Conservation (phyloP, 345 rosid genomes). For the Mallotus nudiflorus region DNA sequence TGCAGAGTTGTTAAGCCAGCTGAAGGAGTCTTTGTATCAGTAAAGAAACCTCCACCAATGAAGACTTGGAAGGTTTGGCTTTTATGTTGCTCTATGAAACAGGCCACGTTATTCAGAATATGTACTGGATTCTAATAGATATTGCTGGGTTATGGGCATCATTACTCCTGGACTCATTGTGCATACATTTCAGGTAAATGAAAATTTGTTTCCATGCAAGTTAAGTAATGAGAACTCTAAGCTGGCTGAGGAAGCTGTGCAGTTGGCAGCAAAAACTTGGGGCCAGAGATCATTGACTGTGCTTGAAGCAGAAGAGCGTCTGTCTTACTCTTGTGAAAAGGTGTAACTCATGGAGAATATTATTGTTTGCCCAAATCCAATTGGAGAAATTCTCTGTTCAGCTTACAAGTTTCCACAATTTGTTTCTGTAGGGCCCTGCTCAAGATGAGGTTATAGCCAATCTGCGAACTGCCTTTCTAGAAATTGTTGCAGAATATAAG, state of each 20-base stretch:
- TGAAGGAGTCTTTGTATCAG: constrained; percentile 80
- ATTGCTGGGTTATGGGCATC: neutral
- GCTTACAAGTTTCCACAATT: neutral
- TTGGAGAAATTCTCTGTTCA: neutral
- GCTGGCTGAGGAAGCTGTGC: constrained; percentile 86
- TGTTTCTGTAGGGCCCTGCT: constrained; percentile 69
- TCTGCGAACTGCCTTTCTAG: constrained; percentile 70
- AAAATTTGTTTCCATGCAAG: constrained; percentile 82
- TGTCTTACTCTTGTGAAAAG: constrained; percentile 96
- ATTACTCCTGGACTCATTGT: constrained; percentile 15
- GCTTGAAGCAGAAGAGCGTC: constrained; percentile 93
- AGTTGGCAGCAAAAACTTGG: constrained; percentile 74
- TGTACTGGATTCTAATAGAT: neutral
- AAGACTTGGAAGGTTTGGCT: constrained; percentile 85
- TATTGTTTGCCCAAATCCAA: constrained; percentile 12
- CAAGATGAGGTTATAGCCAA: constrained; percentile 87
- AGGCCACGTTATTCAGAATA: constrained; percentile 2
- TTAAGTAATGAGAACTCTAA: constrained; percentile 61
- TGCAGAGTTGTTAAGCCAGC: constrained; percentile 74
- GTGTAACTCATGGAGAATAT: constrained; percentile 33
- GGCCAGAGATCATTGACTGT: constrained; percentile 83
- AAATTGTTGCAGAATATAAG: constrained; percentile 75
- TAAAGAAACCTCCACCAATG: constrained; percentile 79
- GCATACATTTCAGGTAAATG: constrained; percentile 60
- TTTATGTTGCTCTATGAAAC: constrained; percentile 15